Base-by-base conservation (phyloP, 192 early-diverging fungal species). In the Coemansia asiatica region DNA sequence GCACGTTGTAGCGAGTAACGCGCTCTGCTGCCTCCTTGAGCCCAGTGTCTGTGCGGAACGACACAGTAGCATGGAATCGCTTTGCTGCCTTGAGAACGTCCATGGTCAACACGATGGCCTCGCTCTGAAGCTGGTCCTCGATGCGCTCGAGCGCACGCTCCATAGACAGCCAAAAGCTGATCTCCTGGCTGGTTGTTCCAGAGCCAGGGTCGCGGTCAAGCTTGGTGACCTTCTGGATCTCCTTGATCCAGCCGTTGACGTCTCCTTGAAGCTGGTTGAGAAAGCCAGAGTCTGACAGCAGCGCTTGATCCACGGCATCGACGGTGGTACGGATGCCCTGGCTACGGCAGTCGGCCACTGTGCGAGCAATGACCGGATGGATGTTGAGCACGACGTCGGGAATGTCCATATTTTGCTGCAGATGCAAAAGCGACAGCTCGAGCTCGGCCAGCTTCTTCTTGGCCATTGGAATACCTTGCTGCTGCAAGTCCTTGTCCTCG, bases 81-180 rank as follows among this genome's bases (percentile, higher is more conserved):
- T 99, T 99, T 13, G 98, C 98, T 28, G 92, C 87, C 69, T 93
- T 94, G 64, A 99, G 84, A 48, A 98, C 89, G 40, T 96, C 95
- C 62, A 99, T 85, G 7, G 96, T 95, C 33, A 98, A 81, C 51
- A 92, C 87, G 53, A 93, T 87, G 76, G 91, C 87, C 58, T 96
- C 94, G 74, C 90, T 91, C 83, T 92, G 92, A 33, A 99, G 79
- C 81, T 97, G 94, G 62, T 94, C 92, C 65, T 98, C 95, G 65
- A 99, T 95, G 58, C 90, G 86, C 63, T 91, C 90, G 49, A 99
- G 78, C 23, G 92, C 94, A 18, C 88, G 84, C 76, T 99, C 98
- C 94, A 99, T 95, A 56, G 89, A 90, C 31, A 96, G 82, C 98
- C 98, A 99, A 76, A 98, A 99, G 80, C 96, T 96, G 79, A 99